A percentile compares a stretch with the other conserved stretches of the same genome.
Evolutionary conservation across 2,329 filamentous ascomycete genomes (phyloP).

Genomic region (Colletotrichum tofieldiae): DNA sequence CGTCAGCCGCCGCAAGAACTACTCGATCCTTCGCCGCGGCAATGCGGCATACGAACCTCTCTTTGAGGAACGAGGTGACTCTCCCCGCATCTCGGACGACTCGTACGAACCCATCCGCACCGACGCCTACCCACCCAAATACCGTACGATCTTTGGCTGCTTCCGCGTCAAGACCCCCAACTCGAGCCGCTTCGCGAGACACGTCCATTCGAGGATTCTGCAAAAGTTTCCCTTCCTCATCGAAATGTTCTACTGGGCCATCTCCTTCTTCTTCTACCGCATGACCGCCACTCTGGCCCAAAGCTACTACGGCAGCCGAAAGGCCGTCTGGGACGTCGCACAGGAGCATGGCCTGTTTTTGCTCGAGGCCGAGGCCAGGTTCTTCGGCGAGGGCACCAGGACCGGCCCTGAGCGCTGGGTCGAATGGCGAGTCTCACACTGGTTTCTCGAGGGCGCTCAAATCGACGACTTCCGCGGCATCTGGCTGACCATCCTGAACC

Average conservation of each 20-base stretch:
- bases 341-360: conserved; percentile 69
- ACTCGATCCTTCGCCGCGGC: conserved; percentile 50
- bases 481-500: conserved; percentile 69
- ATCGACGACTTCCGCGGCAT: conserved; percentile 40
- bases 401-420: conserved; percentile 62
- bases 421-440: conserved; percentile 64
- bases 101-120: conserved; percentile 43
- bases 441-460: conserved; percentile 59
- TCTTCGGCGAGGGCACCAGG: conserved; percentile 48
- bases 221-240: conserved; percentile 78
- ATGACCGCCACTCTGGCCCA: conserved; percentile 69
- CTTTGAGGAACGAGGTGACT: conserved; percentile 45
- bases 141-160: conserved; percentile 65
- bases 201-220: conserved; percentile 74
- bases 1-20: conserved; percentile 54
- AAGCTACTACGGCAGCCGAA: conserved; percentile 61
- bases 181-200: conserved; percentile 72
- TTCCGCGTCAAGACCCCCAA: conserved; percentile 68
- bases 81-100: conserved; percentile 47
- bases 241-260: conserved; percentile 82
- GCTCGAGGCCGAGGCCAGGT: conserved; percentile 70
- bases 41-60: conserved; percentile 45
- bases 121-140: conserved; percentile 60
- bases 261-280: conserved; percentile 76
- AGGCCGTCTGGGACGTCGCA: conserved; percentile 64